Conservation (phyloP, 2,329 filamentous ascomycete species). For the Botrytis medusae region DNA sequence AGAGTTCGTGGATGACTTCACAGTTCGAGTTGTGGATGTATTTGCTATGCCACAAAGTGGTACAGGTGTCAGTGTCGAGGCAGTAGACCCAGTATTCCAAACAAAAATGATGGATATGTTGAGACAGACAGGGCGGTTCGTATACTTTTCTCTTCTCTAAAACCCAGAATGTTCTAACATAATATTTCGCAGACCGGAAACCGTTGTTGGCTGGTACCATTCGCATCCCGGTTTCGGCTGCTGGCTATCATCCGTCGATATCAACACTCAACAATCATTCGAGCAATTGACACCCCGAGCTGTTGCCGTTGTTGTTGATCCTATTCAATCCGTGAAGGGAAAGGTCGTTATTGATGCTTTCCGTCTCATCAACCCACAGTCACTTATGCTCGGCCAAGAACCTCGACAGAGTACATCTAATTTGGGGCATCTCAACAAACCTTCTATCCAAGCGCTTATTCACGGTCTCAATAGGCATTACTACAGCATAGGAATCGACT, state of each 20-base stretch:
- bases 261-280: conserved; percentile 99
- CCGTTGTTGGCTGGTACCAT: conserved; percentile 99
- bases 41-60: conserved; percentile 99
- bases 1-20: conserved; percentile 99
- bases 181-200: conserved; percentile 69
- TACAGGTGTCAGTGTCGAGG: conserved; percentile 96
- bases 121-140: conserved; percentile 86
- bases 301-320: conserved; percentile 96
- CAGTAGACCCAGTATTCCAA: conserved; percentile 97
- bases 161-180: conserved; percentile 20
- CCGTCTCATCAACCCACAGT: conserved; percentile 96
- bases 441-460: conserved; percentile 98
- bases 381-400: conserved; percentile 96
- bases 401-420: conserved; percentile 97
- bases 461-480: conserved; percentile 98
- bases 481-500: conserved; percentile 98
- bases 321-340: conserved; percentile 98
- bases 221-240: conserved; percentile 98
- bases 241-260: conserved; percentile 98
- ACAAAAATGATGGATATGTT: conserved; percentile 99
- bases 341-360: conserved; percentile 99
- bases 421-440: conserved; percentile 96
- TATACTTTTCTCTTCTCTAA: conserved; percentile 5
- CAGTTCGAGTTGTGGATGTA: conserved; percentile 95
- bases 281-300: conserved; percentile 96